These are phyloP conservation scores for Trypanosoma platydactyli DNA, from an alignment of 208 protist genomes.

Conservation along the genomic window DNA sequence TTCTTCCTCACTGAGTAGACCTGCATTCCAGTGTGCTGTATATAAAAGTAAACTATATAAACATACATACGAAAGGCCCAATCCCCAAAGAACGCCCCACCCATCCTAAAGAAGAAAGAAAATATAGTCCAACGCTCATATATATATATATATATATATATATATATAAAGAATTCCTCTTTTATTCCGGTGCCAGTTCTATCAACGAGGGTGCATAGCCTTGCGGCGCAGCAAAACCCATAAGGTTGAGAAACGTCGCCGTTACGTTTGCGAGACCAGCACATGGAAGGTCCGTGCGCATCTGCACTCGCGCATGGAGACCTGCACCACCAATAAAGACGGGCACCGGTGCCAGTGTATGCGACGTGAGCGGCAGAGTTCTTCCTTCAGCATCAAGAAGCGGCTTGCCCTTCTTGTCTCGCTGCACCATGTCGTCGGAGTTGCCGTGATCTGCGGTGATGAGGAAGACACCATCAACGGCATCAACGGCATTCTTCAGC, in stretches of 20 bases:
- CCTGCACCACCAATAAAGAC: slow-evolving; percentile 90
- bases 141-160: slow-evolving; percentile 12
- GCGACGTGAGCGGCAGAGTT: slow-evolving; percentile 88
- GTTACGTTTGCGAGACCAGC: slow-evolving; percentile 93
- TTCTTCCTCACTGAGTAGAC: too few species aligned
- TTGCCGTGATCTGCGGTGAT: slow-evolving; percentile 96
- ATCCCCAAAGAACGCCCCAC: too few species aligned
- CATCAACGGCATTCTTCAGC: slow-evolving; percentile 85
- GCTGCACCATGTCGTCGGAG: slow-evolving; percentile 94
- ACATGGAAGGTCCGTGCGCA: slow-evolving; percentile 83
- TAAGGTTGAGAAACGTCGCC: slow-evolving; percentile 93
- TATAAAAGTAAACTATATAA: too few species aligned
- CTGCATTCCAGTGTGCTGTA: too few species aligned
- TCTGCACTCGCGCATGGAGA: slow-evolving; percentile 74
- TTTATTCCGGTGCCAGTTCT: slow-evolving; percentile 25
- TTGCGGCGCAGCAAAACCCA: slow-evolving; percentile 90
- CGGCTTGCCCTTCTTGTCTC: slow-evolving; percentile 92
- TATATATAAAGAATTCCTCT: not conserved
- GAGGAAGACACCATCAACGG: slow-evolving; percentile 84
- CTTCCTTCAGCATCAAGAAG: slow-evolving; percentile 62
- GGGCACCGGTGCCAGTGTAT: slow-evolving; percentile 92
- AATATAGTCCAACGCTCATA: not conserved
- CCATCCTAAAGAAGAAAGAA: not conserved
- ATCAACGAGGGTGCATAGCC: slow-evolving; percentile 90
- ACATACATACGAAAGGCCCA: too few species aligned